Percentiles rank a stretch among this genome's conserved stretches.
phyloP scores from a whole-genome alignment of 1,139 yeast species.

The Scheffersomyces titani region DNA sequence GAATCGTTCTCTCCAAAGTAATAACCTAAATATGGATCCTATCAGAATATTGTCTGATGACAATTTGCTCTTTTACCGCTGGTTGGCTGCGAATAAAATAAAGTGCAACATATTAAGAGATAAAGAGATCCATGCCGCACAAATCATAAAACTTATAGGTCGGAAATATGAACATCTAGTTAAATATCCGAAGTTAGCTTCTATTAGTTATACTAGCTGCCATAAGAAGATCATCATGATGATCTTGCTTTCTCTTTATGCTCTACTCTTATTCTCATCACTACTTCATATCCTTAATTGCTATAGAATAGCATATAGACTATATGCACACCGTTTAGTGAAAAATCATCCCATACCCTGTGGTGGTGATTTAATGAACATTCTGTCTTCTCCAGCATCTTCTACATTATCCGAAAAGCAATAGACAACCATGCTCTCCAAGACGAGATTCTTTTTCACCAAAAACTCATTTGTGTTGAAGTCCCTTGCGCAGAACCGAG shows the following conservation, averaged over 20 bases:
- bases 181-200: no score
- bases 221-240: background rate
- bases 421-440: slow-evolving; percentile 28
- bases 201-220: background rate
- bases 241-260: background rate
- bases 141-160: no score
- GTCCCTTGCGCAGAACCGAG: slow-evolving; percentile 27
- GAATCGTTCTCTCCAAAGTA: background rate
- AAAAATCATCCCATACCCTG: slow-evolving; percentile 4
- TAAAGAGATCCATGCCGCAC: background rate
- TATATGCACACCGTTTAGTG: background rate
- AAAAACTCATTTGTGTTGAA: slow-evolving; percentile 39
- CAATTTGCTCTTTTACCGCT: background rate
- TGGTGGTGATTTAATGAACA: background rate
- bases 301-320: background rate
- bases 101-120: background rate
- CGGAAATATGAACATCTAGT: no score
- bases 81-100: background rate
- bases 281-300: background rate
- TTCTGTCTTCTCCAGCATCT: background rate
- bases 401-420: background rate
- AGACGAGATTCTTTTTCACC: slow-evolving; percentile 46
- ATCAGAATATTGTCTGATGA: background rate
- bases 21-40: background rate
- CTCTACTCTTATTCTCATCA: no score